phyloP scores from a whole-genome alignment of 306 rosid species.

The Ziziphus jujuba region DNA sequence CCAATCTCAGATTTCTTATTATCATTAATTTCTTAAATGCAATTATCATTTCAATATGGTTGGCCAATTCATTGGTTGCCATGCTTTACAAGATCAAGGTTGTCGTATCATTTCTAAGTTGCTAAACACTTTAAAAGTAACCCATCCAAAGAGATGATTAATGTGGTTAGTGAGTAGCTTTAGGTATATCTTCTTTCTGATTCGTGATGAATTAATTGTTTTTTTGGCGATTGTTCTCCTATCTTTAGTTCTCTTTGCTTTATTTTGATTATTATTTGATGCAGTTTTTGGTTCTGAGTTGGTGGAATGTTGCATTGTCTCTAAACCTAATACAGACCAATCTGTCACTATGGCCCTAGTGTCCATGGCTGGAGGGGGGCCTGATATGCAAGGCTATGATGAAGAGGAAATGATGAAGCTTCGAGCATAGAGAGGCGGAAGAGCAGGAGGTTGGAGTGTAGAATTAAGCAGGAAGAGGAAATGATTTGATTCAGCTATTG shows the following conservation, averaged over 20 bases:
- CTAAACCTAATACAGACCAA: slow-evolving; percentile 43
- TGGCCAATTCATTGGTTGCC: slow-evolving; percentile 61
- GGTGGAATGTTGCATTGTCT: slow-evolving; percentile 73
- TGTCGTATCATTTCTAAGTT: slow-evolving; percentile 54
- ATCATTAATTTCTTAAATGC: slow-evolving; percentile 30
- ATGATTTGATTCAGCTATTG: too few relatives aligned
- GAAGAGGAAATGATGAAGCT: too few relatives aligned
- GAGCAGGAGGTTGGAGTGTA: too few relatives aligned
- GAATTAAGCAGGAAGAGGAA: too few relatives aligned
- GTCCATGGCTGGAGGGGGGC: too few relatives aligned
- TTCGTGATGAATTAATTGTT: too few relatives aligned
- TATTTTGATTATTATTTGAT: too few relatives aligned
- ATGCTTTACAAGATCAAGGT: slow-evolving; percentile 81
- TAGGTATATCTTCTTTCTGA: too few relatives aligned
- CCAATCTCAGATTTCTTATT: neutral
- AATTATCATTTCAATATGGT: slow-evolving; percentile 85
- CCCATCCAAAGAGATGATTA: slow-evolving; percentile 49
- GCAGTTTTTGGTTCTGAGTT: slow-evolving; percentile 88
- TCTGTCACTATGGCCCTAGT: slow-evolving; percentile 33
- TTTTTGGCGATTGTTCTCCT: too few relatives aligned
- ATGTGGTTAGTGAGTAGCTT: slow-evolving; percentile 81
- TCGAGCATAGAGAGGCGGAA: too few relatives aligned
- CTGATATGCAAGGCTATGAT: too few relatives aligned
- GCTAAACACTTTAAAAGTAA: slow-evolving; percentile 41
- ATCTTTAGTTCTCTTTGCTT: too few relatives aligned